phyloP scores from a whole-genome alignment of 345 rosid genomes.

The Psidium friedrichsthalianum region DNA sequence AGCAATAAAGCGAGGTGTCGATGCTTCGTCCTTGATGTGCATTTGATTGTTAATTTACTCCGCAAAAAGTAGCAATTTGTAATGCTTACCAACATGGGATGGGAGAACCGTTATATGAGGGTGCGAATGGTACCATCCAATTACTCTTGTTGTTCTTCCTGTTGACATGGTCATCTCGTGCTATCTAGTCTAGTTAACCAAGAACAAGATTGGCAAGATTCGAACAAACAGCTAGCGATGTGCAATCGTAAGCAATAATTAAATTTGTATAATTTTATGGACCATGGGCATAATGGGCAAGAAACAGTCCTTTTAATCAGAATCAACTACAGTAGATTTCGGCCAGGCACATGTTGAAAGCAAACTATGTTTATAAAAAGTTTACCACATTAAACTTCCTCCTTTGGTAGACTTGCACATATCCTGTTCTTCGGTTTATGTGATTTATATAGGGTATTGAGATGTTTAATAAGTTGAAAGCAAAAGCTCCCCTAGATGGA shows the following conservation, averaged over 20 bases:
- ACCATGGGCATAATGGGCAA: neutral
- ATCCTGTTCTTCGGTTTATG: neutral
- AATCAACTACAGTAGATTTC: neutral
- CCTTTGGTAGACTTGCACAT: neutral
- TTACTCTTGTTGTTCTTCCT: constrained; percentile 83
- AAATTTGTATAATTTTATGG: neutral
- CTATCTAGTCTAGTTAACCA: constrained; percentile 17
- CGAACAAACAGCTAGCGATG: neutral
- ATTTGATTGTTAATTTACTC: neutral
- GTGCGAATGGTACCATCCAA: constrained; percentile 99
- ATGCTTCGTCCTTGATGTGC: neutral
- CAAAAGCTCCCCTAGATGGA: neutral
- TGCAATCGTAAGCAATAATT: neutral
- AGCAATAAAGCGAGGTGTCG: neutral
- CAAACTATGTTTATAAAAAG: neutral
- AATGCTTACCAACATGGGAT: constrained; percentile 81
- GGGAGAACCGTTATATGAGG: constrained; percentile 98
- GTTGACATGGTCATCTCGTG: constrained; percentile 83
- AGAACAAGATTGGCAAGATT: neutral
- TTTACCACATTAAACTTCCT: neutral
- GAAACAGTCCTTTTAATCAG: neutral
- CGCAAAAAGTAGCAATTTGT: neutral
- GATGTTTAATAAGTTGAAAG: neutral
- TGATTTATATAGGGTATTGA: neutral
- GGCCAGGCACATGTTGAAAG: neutral